phyloP scores from a whole-genome alignment of 495 filamentous ascomycete species.

The Aspergillus affinis region DNA sequence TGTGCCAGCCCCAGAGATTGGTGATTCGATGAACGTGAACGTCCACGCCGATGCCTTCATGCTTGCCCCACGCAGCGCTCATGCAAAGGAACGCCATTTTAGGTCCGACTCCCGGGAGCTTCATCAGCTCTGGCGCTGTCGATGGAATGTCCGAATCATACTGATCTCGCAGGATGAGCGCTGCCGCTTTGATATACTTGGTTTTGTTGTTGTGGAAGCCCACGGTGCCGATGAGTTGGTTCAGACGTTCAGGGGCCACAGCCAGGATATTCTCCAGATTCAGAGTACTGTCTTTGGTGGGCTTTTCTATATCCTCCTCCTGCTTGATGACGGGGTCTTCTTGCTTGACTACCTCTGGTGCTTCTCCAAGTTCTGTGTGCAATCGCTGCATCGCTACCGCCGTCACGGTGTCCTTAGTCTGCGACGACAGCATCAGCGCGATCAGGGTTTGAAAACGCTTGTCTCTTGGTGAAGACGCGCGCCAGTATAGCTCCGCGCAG shows the following conservation, averaged over 20 bases:
- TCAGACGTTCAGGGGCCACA: constrained; percentile 65
- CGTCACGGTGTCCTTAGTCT: constrained; percentile 95
- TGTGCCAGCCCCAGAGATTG: constrained; percentile 94
- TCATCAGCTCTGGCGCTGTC: constrained; percentile 72
- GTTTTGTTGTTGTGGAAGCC: constrained; percentile 98
- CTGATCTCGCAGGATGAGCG: constrained; percentile 67
- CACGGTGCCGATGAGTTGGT: constrained; percentile 77
- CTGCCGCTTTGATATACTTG: constrained; percentile 78
- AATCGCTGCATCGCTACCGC: constrained; percentile 79
- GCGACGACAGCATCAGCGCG: constrained; percentile 91
- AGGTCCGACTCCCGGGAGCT: constrained; percentile 88
- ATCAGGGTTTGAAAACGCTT: constrained; percentile 88
- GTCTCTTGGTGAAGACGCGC: constrained; percentile 48
- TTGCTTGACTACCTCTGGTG: constrained; percentile 1
- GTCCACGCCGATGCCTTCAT: constrained; percentile 65
- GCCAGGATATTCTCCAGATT: constrained; percentile 79
- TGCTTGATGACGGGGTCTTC: constrained; percentile 14
- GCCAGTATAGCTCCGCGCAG: constrained; percentile 69
- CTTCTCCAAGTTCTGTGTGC: constrained; percentile 66
- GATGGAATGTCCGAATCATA: constrained; percentile 78
- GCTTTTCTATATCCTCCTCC: constrained; percentile 20
- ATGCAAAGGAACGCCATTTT: constrained; percentile 98
- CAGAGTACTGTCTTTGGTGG: constrained; percentile 54
- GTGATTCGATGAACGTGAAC: constrained; percentile 84
- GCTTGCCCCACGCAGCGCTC: constrained; percentile 63